Evolutionary conservation across 768 basidiomycete species (phyloP).

Genomic region (Candolleomyces efflorescens): DNA sequence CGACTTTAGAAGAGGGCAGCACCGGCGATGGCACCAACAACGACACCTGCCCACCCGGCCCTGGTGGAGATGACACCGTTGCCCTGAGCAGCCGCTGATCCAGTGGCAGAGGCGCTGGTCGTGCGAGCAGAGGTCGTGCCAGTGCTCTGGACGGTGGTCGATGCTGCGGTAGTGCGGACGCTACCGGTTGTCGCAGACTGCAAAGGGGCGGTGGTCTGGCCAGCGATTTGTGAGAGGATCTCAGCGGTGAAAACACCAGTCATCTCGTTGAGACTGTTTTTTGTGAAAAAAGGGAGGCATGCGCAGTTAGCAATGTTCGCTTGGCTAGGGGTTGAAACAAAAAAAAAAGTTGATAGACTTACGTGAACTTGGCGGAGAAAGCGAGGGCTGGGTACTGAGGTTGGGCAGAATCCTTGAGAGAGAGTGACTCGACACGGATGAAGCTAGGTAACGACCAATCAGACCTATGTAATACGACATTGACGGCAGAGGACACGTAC

Average conservation of each 20-base stretch:
- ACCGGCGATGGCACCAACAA: conserved; percentile 32
- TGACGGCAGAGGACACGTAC: conserved; percentile 28
- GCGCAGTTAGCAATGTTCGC: background rate
- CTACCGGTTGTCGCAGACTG: conserved; percentile 25
- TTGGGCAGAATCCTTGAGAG: conserved; percentile 44
- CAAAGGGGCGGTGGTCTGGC: conserved; percentile 54
- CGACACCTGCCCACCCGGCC: conserved; percentile 29
- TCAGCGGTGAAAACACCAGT: conserved; percentile 59
- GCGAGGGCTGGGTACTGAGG: conserved; percentile 58
- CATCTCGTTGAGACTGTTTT: conserved; percentile 54
- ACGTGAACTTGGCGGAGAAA: conserved; percentile 81
- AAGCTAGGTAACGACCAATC: conserved; percentile 44
- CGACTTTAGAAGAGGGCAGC: conserved; percentile 31
- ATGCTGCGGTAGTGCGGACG: conserved; percentile 15
- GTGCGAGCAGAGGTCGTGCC: conserved; percentile 13
- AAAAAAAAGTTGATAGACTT: conserved; percentile 20
- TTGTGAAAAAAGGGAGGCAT: conserved; percentile 20
- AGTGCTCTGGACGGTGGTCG: conserved; percentile 15
- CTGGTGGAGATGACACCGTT: conserved; percentile 21
- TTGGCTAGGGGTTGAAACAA: background rate
- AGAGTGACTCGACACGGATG: conserved; percentile 66
- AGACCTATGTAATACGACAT: background rate
- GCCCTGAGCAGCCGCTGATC: conserved; percentile 14
- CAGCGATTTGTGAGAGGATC: conserved; percentile 55
- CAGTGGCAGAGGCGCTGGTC: conserved; percentile 10